A percentile compares a stretch with the other conserved stretches of the same genome.
Conservation (phyloP, 169 alveolate genomes). For the Plasmodium chabaudi region DNA sequence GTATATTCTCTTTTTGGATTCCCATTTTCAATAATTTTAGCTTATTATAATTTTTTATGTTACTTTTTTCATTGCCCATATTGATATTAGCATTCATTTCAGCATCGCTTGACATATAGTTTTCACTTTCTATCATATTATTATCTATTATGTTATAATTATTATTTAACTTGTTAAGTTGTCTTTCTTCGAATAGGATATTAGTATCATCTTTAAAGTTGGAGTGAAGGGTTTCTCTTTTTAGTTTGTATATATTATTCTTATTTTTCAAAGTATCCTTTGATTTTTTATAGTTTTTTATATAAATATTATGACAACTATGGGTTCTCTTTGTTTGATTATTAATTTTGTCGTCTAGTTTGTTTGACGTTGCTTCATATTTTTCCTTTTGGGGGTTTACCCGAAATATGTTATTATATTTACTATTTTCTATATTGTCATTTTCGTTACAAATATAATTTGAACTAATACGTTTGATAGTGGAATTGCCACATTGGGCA, state of each 20-base stretch:
- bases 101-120: too few species aligned
- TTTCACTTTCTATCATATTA: too few species aligned
- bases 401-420: not conserved
- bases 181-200: not conserved
- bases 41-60: too few species aligned
- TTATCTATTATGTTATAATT: too few species aligned
- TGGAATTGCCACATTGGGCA: not conserved
- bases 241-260: not conserved
- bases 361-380: not conserved
- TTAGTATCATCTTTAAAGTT: not conserved
- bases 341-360: not conserved
- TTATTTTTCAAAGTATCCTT: not conserved
- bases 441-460: not conserved
- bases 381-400: conserved; percentile 1
- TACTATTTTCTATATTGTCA: not conserved
- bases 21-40: too few species aligned
- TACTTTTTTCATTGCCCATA: too few species aligned
- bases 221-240: not conserved
- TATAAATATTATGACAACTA: not conserved
- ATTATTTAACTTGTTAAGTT: too few species aligned
- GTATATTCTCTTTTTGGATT: too few species aligned
- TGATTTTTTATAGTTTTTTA: conserved; percentile 3
- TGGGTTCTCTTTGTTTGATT: not conserved
- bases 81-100: too few species aligned
- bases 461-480: not conserved